Evolutionary conservation across 2,329 filamentous ascomycete species (phyloP).

Genomic region (Trichophyton equinum): DNA sequence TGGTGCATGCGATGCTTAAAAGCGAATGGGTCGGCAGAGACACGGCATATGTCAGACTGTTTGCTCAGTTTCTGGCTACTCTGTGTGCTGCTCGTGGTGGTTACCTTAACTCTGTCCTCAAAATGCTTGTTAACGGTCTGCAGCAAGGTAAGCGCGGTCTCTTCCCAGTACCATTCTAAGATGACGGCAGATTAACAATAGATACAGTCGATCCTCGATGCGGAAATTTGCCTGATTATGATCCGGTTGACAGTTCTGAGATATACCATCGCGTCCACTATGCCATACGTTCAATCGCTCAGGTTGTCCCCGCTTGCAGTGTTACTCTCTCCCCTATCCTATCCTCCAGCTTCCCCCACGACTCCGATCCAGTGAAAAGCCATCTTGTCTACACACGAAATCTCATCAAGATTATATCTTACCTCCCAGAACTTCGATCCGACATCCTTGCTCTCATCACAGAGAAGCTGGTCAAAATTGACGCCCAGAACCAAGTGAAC

Average conservation of each 20-base stretch:
- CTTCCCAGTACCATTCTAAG: constrained; percentile 26
- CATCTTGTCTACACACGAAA: constrained; percentile 85
- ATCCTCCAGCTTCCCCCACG: constrained; percentile 57
- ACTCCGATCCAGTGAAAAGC: constrained; percentile 61
- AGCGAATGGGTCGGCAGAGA: constrained; percentile 52
- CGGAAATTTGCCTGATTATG: constrained; percentile 42
- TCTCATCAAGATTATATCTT: constrained; percentile 61
- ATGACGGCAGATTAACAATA: background rate
- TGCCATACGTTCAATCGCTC: constrained; percentile 61
- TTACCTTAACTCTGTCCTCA: constrained; percentile 61
- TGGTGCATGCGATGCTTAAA: constrained; percentile 46
- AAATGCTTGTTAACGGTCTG: constrained; percentile 72
- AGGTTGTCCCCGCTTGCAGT: constrained; percentile 68
- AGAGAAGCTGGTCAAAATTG: constrained; percentile 79
- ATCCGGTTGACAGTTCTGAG: constrained; percentile 47
- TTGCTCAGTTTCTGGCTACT: constrained; percentile 44
- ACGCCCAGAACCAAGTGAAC: constrained; percentile 89
- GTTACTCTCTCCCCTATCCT: constrained; percentile 57
- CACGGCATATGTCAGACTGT: constrained; percentile 45
- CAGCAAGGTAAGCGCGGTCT: constrained; percentile 36
- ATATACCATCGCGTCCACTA: constrained; percentile 65
- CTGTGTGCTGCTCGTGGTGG: constrained; percentile 72
- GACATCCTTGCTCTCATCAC: constrained; percentile 75
- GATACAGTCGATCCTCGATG: constrained; percentile 40
- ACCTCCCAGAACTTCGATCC: constrained; percentile 63